Evolutionary conservation across 2,329 filamentous ascomycete species (phyloP).

Genomic region (Daldinia sp.): DNA sequence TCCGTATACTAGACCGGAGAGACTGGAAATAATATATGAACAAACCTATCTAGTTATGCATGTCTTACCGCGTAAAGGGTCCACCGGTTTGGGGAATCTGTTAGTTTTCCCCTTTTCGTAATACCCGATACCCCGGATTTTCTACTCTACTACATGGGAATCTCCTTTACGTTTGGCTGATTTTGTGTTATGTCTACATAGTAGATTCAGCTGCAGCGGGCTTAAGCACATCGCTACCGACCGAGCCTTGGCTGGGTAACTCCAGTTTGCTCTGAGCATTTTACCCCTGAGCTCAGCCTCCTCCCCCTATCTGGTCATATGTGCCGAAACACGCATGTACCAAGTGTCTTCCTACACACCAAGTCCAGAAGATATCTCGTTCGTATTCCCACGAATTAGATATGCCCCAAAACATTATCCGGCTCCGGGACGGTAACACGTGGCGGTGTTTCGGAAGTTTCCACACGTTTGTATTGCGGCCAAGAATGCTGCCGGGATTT

Average conservation of each 20-base stretch:
- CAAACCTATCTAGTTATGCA: neutral
- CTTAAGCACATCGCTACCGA: neutral
- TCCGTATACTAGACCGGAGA: no score
- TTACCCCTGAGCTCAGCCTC: slow-evolving; percentile 7
- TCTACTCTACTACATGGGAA: neutral
- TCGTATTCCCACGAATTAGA: slow-evolving; percentile 25
- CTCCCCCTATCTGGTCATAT: neutral
- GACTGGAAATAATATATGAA: neutral
- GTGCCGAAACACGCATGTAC: slow-evolving; percentile 22
- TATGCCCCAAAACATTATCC: neutral
- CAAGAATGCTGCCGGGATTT: neutral
- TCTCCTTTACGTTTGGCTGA: neutral
- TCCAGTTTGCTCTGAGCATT: neutral
- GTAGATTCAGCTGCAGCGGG: neutral
- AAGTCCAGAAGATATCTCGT: slow-evolving; percentile 1
- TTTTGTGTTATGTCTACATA: neutral
- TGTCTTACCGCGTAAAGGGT: neutral
- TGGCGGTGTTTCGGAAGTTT: slow-evolving; percentile 14
- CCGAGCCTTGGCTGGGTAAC: neutral
- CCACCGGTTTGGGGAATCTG: neutral
- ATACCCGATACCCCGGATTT: neutral
- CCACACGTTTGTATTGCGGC: neutral
- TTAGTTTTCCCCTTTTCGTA: neutral
- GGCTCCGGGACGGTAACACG: neutral
- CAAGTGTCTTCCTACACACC: slow-evolving; percentile 1